Conservation (phyloP, 805 yeast genomes). For the Pichia scutulata region DNA sequence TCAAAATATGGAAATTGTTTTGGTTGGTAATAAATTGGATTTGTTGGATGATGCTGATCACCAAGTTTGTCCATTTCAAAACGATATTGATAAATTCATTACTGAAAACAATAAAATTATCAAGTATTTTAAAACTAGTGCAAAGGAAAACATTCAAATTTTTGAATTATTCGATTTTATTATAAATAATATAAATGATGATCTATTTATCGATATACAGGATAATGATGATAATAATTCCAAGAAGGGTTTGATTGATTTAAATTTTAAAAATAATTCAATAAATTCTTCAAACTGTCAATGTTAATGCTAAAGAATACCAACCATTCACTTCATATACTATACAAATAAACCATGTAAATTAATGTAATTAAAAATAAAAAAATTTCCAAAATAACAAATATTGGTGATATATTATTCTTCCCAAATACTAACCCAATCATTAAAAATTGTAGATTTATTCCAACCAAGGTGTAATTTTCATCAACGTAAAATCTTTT, state of each 20-base stretch:
- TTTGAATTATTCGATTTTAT: constrained; percentile 33
- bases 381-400: background rate
- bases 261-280: constrained; percentile 13
- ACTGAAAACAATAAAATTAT: constrained; percentile 13
- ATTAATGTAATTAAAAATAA: background rate
- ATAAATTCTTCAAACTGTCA: constrained; percentile 12
- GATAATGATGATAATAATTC: constrained; percentile 10
- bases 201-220: constrained; percentile 20
- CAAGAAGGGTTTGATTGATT: constrained; percentile 20
- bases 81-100: constrained; percentile 19
- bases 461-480: background rate
- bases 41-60: constrained; percentile 27
- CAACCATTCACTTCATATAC: background rate
- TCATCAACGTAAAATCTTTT: background rate
- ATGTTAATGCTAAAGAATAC: constrained; percentile 12
- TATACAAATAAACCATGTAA: background rate
- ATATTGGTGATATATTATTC: background rate
- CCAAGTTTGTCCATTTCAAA: constrained; percentile 15
- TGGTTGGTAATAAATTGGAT: constrained; percentile 86
- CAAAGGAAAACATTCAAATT: constrained; percentile 64
- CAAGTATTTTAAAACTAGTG: constrained; percentile 45
- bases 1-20: constrained; percentile 26
- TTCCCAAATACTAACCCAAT: background rate
- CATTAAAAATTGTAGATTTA: constrained; percentile 1
- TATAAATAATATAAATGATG: constrained; percentile 22